Conservation (phyloP, 78 protist genomes). For the Guillardia theta region DNA sequence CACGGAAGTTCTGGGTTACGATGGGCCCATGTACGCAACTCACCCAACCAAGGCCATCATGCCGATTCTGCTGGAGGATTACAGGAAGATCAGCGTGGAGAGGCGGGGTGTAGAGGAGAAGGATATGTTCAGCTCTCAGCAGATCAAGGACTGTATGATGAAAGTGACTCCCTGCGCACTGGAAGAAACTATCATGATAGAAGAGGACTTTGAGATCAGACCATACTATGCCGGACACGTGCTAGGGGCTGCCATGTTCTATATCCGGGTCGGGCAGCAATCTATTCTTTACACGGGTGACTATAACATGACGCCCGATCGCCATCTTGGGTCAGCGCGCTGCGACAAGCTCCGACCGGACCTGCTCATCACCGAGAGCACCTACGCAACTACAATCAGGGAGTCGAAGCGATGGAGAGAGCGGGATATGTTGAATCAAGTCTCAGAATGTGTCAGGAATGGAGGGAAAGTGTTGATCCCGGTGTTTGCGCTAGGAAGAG, state of each 20-base stretch:
- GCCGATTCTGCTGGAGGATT: constrained; percentile 86
- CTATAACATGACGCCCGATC: constrained; percentile 97
- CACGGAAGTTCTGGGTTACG: constrained; percentile 83
- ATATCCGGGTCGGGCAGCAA: constrained; percentile 75
- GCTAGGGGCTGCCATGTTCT: constrained; percentile 61
- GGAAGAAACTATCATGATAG: background rate
- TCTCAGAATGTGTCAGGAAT: background rate
- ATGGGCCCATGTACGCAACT: constrained; percentile 94
- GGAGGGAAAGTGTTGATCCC: constrained; percentile 88
- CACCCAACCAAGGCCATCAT: constrained; percentile 87
- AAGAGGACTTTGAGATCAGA: background rate
- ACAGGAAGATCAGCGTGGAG: constrained; percentile 54
- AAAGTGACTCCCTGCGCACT: constrained; percentile 51
- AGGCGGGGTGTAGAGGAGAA: constrained; percentile 67
- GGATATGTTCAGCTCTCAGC: constrained; percentile 78
- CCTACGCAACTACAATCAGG: constrained; percentile 89
- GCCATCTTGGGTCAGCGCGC: constrained; percentile 81
- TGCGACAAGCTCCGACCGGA: constrained; percentile 73
- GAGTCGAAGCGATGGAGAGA: constrained; percentile 90
- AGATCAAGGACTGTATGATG: constrained; percentile 83
- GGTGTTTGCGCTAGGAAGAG: constrained; percentile 96
- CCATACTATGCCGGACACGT: constrained; percentile 37
- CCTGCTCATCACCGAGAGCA: constrained; percentile 83
- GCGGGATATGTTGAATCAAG: constrained; percentile 82
- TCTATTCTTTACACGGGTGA: constrained; percentile 96